These are phyloP conservation scores for Arctium lappa DNA, from an alignment of 129 eudicot genomes.

Conservation along the genomic window DNA sequence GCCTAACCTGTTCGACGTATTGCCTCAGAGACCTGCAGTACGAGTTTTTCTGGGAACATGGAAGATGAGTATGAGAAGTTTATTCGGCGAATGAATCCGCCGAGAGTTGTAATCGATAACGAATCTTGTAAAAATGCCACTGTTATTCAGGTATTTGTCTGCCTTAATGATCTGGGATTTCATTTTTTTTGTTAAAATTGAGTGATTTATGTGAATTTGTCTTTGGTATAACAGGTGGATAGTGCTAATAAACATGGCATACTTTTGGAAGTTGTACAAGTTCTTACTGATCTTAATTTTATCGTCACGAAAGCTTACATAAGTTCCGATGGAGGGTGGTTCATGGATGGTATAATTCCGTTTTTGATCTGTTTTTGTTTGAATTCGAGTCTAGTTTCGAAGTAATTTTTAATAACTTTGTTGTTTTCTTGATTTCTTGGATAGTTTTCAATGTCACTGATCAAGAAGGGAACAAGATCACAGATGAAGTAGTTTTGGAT, in stretches of 20 bases:
- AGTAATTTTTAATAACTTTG: background rate
- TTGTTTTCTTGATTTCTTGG: background rate
- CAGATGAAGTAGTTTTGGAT: conserved; percentile 69
- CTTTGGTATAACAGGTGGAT: conserved; percentile 61
- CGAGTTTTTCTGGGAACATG: conserved; percentile 82
- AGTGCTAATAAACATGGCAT: conserved; percentile 95
- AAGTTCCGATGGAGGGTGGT: conserved; percentile 99
- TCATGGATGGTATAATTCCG: conserved; percentile 84
- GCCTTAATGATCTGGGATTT: background rate
- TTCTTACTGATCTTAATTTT: conserved; percentile 92
- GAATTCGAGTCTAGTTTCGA: background rate
- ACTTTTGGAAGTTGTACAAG: conserved; percentile 90
- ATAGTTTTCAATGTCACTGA: conserved; percentile 93
- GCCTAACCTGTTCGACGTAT: conserved; percentile 23
- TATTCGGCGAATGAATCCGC: conserved; percentile 96
- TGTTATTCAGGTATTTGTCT: conserved; percentile 60
- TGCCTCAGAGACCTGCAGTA: conserved; percentile 44
- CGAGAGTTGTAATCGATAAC: conserved; percentile 84
- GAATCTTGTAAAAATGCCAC: conserved; percentile 80
- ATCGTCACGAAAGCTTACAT: conserved; percentile 82
- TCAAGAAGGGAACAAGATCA: conserved; percentile 91
- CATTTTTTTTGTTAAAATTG: background rate
- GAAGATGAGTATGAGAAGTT: conserved; percentile 94
- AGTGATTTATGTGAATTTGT: background rate
- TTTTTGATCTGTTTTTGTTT: background rate